Evolutionary conservation across 75 land plant species (phyloP).

Genomic region (Adiantum capillusveneris): DNA sequence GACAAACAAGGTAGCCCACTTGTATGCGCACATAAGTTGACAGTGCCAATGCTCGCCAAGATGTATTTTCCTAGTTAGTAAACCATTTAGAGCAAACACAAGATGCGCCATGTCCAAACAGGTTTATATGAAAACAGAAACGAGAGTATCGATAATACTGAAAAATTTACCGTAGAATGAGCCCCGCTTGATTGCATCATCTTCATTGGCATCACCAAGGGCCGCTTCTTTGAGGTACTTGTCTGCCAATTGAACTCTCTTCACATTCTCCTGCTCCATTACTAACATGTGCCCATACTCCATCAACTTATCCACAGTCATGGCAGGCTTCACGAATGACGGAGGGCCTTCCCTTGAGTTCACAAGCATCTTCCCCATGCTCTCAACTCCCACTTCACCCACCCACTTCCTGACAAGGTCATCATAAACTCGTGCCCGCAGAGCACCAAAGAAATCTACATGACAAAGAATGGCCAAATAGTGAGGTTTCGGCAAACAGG

Average conservation of each 20-base stretch:
- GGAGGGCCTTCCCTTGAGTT: conserved; percentile 95
- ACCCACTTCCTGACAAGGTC: conserved; percentile 95
- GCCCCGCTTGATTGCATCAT: conserved; percentile 71
- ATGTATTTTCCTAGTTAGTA: too few relatives aligned
- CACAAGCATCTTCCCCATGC: conserved; percentile 75
- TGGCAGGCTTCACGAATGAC: conserved; percentile 75
- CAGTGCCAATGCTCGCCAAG: too few relatives aligned
- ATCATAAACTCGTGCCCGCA: conserved; percentile 92
- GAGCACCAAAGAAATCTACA: conserved; percentile 96
- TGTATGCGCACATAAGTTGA: too few relatives aligned
- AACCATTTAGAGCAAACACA: too few relatives aligned
- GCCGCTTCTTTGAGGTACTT: conserved; percentile 71
- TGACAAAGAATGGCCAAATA: not conserved
- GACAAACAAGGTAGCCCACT: too few relatives aligned
- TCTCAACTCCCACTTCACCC: conserved; percentile 52
- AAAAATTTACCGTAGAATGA: conserved; percentile 1
- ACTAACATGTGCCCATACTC: conserved; percentile 93
- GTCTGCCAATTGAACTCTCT: conserved; percentile 94
- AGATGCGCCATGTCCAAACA: too few relatives aligned
- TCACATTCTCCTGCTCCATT: conserved; percentile 91
- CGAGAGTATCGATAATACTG: too few relatives aligned
- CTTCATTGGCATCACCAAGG: conserved; percentile 90
- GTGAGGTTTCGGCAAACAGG: conserved; percentile 1
- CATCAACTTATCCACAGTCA: conserved; percentile 80
- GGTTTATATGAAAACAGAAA: too few relatives aligned